Conservation (phyloP, 495 filamentous ascomycete genomes). For the Aspergillus steynii region DNA sequence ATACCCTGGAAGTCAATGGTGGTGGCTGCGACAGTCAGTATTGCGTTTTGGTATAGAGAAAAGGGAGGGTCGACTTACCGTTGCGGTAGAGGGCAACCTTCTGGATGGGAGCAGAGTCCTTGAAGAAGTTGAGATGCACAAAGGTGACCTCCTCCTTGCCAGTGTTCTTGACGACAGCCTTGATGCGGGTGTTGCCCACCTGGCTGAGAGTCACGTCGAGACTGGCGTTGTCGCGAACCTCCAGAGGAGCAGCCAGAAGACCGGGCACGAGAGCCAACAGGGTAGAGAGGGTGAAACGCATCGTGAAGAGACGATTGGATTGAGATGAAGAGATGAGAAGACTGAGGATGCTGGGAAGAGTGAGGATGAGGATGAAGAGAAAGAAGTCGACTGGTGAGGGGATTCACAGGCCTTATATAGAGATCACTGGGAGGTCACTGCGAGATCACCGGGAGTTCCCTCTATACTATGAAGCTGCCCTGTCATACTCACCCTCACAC, state of each 20-base stretch:
- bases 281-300: slow-evolving; percentile 15
- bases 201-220: slow-evolving; percentile 55
- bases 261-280: slow-evolving; percentile 46
- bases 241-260: slow-evolving; percentile 40
- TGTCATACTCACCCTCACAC: neutral
- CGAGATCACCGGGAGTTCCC: neutral
- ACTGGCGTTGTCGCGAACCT: slow-evolving; percentile 37
- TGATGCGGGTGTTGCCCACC: slow-evolving; percentile 56
- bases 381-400: neutral
- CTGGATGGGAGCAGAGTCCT: slow-evolving; percentile 57
- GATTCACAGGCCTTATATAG: neutral
- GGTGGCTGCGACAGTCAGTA: slow-evolving; percentile 31
- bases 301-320: slow-evolving; percentile 7
- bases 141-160: slow-evolving; percentile 55
- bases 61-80: slow-evolving; percentile 34
- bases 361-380: slow-evolving; percentile 6
- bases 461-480: neutral
- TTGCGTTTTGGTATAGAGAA: neutral
- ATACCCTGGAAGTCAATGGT: slow-evolving; percentile 60
- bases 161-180: slow-evolving; percentile 61
- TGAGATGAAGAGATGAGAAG: neutral
- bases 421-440: neutral
- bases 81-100: slow-evolving; percentile 58
- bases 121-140: slow-evolving; percentile 63
- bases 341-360: slow-evolving; percentile 1